Base-by-base conservation (phyloP, 1,284 basidiomycete species). In the Leccinum pachyderme region DNA sequence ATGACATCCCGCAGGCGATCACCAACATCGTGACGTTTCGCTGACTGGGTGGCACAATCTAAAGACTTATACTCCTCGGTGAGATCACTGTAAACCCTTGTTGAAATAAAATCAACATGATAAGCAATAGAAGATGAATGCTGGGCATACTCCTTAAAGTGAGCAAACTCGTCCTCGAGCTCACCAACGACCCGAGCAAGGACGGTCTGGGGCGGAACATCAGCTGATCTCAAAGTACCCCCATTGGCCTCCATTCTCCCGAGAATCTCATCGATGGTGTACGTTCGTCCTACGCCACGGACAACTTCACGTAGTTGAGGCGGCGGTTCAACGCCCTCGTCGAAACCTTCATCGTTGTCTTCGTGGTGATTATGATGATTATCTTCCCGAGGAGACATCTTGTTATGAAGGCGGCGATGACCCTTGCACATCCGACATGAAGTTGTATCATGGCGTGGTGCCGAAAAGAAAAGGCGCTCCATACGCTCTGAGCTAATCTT, bases 11-110 rank as follows among this genome's bases (percentile, higher is more conserved):
- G 85, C 54, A 97, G 76, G 70, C 95, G 93, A 57, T 86, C 82
- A 0, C 94, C 92, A 27, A 96, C 77, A 8, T 88, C 80, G 59
- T 91, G 90, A 31, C 94, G 80, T 68, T 91, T 91, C 18, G 80
- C 80, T 2, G 87, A 84, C 64, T 93, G 87, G 5, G 87, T 88
- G 2, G 84, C 84, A 2, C 92, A 84, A 66, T 94, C 90, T 80
- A 96, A 89, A 7, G 83, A 73, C 69, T 87, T 91, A 74, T 96
- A 97, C 73, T 95, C 89, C 56, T 95, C 92, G 0, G 94, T 87
- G 33, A 96, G 78, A 67, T 93, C 90, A 51, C 86, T 75, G 63
- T 95, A 97, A 54, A 96, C 86, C 59, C 93, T 95, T 64, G 27
- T 5, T 18, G 46, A 11, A 24, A 46, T 22, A 31, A 33, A 46